Evolutionary conservation across 2,329 filamentous ascomycete genomes (phyloP), one percentile per base, ranked within the genome.

Genomic region (Pleurostoma richardsiae): DNA sequence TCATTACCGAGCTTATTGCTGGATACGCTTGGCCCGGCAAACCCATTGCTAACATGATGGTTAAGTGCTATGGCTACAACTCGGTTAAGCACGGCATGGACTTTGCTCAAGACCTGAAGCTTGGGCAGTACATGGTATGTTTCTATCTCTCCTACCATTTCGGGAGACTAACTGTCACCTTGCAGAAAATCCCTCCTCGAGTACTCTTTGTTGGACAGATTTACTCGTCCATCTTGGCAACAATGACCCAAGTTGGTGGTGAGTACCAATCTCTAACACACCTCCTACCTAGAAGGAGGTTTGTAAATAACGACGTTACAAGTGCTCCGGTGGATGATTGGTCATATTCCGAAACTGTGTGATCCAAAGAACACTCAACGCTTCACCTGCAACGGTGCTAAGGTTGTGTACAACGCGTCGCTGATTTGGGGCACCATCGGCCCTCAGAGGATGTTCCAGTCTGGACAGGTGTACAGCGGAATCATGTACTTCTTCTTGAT

Each of bases 341-440:
- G 58, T 4, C 47, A 61, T 31, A 64, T 64, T 7, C 33, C 46
- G 0, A 49, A 59, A 6, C 56, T 64, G 1, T 64, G 61, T 43
- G 47, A 56, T 7, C 41, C 58, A 19, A 48, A 55, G 3, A 65
- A 65, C 46, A 62, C 52, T 1, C 53, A 62, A 46, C 59, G 59
- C 3, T 64, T 63, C 46, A 64, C 61, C 39, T 64, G 61, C 49
- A 55, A 54, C n/a, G 57, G 57, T 4, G 47, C 61, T 42, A 64
- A 64, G 48, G 61, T 63, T 2, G 57, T 62, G 33, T 64, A 63
- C 46, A 63, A 62, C 30, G 59, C 61, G 4, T 61, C 59, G 11
- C 39, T 63, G 3, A 62, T 64, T 39, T 64, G 61, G 61, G 61
- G 61, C 4, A 61, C 58, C 3, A 61, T 64, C 45, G 61, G 61